These are phyloP conservation scores for Dicorynia guianensis DNA, from an alignment of 306 rosid genomes.

Conservation along the genomic window DNA sequence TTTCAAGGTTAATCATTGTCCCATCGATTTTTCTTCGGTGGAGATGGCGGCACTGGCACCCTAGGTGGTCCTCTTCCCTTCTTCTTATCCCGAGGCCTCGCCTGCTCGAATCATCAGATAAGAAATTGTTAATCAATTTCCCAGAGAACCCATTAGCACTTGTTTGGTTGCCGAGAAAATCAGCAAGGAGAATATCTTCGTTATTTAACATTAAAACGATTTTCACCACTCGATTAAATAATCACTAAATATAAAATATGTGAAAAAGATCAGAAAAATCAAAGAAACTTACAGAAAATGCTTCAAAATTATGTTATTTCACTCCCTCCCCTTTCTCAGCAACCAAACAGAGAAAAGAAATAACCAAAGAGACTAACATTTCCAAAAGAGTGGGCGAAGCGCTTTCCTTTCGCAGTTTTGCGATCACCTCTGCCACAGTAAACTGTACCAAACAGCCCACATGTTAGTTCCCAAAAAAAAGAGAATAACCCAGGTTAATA, in stretches of 20 bases:
- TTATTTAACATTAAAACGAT: too few species aligned
- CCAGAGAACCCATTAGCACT: neutral
- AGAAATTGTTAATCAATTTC: neutral
- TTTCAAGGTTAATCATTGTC: neutral
- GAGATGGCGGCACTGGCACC: neutral
- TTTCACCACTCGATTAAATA: too few species aligned
- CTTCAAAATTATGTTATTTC: too few species aligned
- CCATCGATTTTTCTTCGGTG: neutral
- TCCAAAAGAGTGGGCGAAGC: conserved; percentile 1
- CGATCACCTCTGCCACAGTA: conserved; percentile 9
- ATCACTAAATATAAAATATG: too few species aligned
- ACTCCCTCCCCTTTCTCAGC: too few species aligned
- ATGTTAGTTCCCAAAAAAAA: too few species aligned
- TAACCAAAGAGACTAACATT: neutral
- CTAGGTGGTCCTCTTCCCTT: conserved; percentile 9
- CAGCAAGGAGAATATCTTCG: too few species aligned
- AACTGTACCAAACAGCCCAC: neutral
- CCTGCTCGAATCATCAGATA: neutral
- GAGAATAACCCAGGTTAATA: too few species aligned
- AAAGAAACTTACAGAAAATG: too few species aligned
- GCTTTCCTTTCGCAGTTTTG: conserved; percentile 10
- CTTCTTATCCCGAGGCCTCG: conserved; percentile 15
- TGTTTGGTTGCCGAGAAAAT: too few species aligned
- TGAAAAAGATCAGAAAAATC: too few species aligned
- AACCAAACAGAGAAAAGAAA: neutral